phyloP scores from a whole-genome alignment of 768 basidiomycete genomes.

The Mycena floridula region DNA sequence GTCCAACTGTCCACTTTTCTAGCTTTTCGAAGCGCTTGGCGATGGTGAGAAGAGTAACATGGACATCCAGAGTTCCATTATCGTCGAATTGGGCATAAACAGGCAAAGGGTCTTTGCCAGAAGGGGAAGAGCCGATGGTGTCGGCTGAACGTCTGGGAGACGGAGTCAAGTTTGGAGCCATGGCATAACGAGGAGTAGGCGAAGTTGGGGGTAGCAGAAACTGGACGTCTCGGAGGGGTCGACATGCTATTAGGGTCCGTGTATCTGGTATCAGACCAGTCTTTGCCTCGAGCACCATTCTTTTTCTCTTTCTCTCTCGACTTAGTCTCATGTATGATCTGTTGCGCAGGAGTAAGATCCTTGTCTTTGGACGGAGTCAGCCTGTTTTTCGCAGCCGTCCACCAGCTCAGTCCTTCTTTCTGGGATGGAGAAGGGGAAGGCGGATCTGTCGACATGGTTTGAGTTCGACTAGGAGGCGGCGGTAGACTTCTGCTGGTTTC shows the following conservation, averaged over 20 bases:
- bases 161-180: slow-evolving; percentile 53
- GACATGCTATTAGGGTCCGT: slow-evolving; percentile 56
- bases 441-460: slow-evolving; percentile 43
- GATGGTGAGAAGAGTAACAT: slow-evolving; percentile 66
- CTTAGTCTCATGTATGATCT: slow-evolving; percentile 72
- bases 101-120: slow-evolving; percentile 49
- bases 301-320: slow-evolving; percentile 52
- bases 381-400: slow-evolving; percentile 66
- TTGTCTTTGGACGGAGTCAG: slow-evolving; percentile 76
- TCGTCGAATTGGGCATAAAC: slow-evolving; percentile 72
- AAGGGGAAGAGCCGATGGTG: slow-evolving; percentile 38
- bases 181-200: slow-evolving; percentile 56
- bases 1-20: slow-evolving; percentile 85
- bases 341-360: slow-evolving; percentile 82
- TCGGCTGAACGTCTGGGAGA: slow-evolving; percentile 54
- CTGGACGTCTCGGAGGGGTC: slow-evolving; percentile 38
- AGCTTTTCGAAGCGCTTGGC: slow-evolving; percentile 84
- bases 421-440: slow-evolving; percentile 60
- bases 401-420: slow-evolving; percentile 65
- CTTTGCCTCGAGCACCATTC: slow-evolving; percentile 57
- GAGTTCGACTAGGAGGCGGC: slow-evolving; percentile 57
- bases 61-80: slow-evolving; percentile 69
- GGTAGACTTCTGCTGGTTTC: slow-evolving; percentile 40
- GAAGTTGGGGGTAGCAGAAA: slow-evolving; percentile 53
- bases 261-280: slow-evolving; percentile 44